Percentiles rank a stretch among this genome's conserved stretches.
These are phyloP conservation scores for Blumeriella jaapii DNA, from an alignment of 2,329 filamentous ascomycete species.

Conservation along the genomic window DNA sequence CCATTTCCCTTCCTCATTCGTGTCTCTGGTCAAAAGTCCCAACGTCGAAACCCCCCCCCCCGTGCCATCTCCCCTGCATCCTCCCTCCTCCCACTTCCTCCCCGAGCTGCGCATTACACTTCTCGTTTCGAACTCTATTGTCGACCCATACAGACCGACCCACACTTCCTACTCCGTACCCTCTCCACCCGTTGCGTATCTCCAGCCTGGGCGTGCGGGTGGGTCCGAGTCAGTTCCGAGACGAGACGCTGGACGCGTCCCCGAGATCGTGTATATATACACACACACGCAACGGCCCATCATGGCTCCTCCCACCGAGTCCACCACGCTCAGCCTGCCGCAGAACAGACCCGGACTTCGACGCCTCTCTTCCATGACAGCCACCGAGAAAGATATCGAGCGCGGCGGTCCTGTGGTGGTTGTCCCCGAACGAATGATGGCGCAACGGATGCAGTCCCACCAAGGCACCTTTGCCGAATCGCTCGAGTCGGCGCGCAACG, in stretches of 20 bases:
- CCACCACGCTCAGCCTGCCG: conserved; percentile 10
- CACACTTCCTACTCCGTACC: no score
- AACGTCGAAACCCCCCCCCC: neutral
- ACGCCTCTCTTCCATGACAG: conserved; percentile 27
- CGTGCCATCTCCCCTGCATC: neutral
- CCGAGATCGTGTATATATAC: no score
- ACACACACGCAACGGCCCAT: no score
- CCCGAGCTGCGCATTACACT: no score
- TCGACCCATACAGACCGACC: no score
- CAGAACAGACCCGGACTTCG: conserved; percentile 19
- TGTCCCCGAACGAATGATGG: conserved; percentile 25
- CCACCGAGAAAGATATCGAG: conserved; percentile 25
- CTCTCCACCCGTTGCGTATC: no score
- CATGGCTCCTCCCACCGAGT: conserved; percentile 15
- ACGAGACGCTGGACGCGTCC: no score
- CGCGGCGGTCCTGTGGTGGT: conserved; percentile 26
- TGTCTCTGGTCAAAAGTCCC: no score
- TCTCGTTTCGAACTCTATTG: no score
- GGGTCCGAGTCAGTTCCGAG: no score
- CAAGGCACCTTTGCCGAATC: conserved; percentile 27
- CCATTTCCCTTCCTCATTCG: no score
- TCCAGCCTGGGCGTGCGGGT: no score
- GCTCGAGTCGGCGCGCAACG: conserved; percentile 27
- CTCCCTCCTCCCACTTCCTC: neutral
- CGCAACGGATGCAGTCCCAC: conserved; percentile 19